Conservation (phyloP, 345 rosid genomes). For the Gossypium raimondii region DNA sequence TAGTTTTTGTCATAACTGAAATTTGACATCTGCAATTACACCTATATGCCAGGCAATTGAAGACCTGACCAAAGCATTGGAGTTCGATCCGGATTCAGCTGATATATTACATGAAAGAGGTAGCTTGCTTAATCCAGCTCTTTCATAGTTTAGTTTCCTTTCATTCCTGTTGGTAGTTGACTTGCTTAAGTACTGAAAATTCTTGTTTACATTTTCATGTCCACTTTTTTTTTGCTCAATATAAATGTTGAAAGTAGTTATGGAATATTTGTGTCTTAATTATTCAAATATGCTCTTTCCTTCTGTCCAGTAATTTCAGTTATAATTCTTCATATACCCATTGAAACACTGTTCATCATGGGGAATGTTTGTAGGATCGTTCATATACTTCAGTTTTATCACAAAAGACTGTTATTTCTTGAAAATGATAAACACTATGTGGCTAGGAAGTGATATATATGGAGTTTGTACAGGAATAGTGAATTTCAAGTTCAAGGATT, state of each 20-base stretch:
- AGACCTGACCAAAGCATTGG: slow-evolving; percentile 86
- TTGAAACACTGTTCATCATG: neutral
- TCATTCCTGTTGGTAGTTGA: neutral
- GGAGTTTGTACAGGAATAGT: slow-evolving; percentile 64
- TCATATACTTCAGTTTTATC: neutral
- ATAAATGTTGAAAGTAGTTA: neutral
- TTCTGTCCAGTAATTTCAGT: neutral
- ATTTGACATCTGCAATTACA: slow-evolving; percentile 16
- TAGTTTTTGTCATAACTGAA: neutral
- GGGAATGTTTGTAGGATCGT: neutral
- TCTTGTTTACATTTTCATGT: neutral
- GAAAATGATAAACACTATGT: neutral
- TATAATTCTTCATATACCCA: neutral
- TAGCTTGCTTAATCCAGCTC: slow-evolving; percentile 27
- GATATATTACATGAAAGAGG: slow-evolving; percentile 97
- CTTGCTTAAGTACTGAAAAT: neutral
- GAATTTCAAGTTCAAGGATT: slow-evolving; percentile 89
- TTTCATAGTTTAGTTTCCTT: slow-evolving; percentile 1
- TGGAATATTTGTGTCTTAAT: neutral
- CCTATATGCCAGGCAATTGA: slow-evolving; percentile 67
- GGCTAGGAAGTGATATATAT: neutral
- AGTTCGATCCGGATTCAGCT: slow-evolving; percentile 77
- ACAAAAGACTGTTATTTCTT: neutral
- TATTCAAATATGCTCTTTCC: neutral
- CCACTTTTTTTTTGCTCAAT: neutral